These are phyloP conservation scores for Calonectria montana DNA, from an alignment of 2,329 filamentous ascomycete genomes.

Conservation along the genomic window DNA sequence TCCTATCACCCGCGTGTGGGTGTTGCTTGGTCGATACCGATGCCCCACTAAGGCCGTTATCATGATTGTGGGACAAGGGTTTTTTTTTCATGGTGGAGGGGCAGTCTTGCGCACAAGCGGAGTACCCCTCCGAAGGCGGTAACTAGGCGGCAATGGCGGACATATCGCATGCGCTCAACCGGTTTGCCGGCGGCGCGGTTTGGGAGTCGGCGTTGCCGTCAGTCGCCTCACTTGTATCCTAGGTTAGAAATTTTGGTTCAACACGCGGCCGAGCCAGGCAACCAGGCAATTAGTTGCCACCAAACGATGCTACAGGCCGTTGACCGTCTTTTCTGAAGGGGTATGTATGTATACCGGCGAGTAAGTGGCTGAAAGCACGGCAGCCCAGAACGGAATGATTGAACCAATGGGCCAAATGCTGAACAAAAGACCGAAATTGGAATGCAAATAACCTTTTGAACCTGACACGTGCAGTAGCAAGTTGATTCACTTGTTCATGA, in stretches of 20 bases:
- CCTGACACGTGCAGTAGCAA: too few relatives aligned
- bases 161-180: constrained; percentile 5
- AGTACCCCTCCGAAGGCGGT: constrained; percentile 17
- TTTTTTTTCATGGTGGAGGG: constrained; percentile 17
- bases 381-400: too few relatives aligned
- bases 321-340: background rate
- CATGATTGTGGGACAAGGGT: constrained; percentile 15
- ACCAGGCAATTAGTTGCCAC: constrained; percentile 6
- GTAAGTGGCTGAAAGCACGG: too few relatives aligned
- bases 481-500: too few relatives aligned
- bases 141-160: constrained; percentile 3
- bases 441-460: too few relatives aligned
- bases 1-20: too few relatives aligned
- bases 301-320: background rate
- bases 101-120: constrained; percentile 4
- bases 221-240: background rate
- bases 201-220: constrained; percentile 19
- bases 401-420: too few relatives aligned
- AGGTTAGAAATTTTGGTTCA: constrained; percentile 9
- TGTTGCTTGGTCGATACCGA: background rate
- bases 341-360: background rate
- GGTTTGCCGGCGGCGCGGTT: constrained; percentile 6
- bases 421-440: too few relatives aligned
- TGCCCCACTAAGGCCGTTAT: background rate
- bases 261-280: constrained; percentile 12